Base-by-base conservation (phyloP, 2,329 filamentous ascomycete genomes). In the Mariannaea elegans region DNA sequence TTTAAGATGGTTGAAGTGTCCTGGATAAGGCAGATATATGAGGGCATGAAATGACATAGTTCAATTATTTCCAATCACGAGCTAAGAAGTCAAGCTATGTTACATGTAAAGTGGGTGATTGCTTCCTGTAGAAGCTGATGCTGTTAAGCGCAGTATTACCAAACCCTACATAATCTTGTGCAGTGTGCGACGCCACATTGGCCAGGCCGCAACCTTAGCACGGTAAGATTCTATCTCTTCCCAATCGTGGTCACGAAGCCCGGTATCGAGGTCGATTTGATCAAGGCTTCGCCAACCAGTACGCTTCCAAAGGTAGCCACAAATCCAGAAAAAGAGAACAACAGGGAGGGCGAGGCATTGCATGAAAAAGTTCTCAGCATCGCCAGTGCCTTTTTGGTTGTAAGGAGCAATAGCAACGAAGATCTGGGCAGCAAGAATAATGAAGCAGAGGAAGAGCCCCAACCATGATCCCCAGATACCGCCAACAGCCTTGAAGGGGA, bases 221-320 rank as follows among this genome's bases (percentile, higher is more conserved):
- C 80, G 80, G 67, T 82, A 77, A n/a, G 76, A 80, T 68, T 87
- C 82, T 73, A 88, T 86, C 14, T 75, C 74, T 7, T 88, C 86
- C 85, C 85, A 89, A 71, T 90, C 82, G 49, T 89, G 81, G 74
- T 86, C 82, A 59, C 88, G 82, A 36, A 88, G 83, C 62, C 88
- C 88, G 24, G 81, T 83, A 70, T 91, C 88, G 53, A 91, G 82
- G 66, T 91, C 88, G 58, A 92, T 90, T 65, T 90, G 76, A 24
- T 80, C 75, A 2, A 85, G 73, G 21, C 73, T 81, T 53, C 88
- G 78, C 85, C 86, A 90, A 16, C 83, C 82, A 21, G 79, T 74
- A 39, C 85, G 79, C 81, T 91, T 91, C 88, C 88, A 91, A 62
- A 85, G 13, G 71, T 83, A 90, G 7, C 88, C 86, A 44, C 72